Evolutionary conservation across 2,329 filamentous ascomycete genomes (phyloP).

Genomic region (Aurifilum marmelostoma): DNA sequence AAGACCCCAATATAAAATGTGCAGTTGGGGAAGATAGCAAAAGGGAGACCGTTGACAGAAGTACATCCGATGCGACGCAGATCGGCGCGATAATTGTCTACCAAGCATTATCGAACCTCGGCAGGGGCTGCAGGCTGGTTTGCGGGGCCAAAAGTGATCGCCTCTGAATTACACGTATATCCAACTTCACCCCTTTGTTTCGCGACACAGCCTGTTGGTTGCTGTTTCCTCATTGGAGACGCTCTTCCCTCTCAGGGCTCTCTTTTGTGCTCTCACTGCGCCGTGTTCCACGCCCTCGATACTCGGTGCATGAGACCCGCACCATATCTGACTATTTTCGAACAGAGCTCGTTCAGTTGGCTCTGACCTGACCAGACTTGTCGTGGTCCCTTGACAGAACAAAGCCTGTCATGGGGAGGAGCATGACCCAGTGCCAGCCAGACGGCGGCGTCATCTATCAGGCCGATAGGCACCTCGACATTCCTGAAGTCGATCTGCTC

Average conservation of each 20-base stretch:
- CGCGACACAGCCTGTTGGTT: neutral
- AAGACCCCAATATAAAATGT: neutral
- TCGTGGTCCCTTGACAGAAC: neutral
- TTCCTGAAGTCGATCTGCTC: conserved; percentile 48
- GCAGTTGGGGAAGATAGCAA: neutral
- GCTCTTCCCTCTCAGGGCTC: neutral
- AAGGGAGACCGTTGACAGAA: neutral
- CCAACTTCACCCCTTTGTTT: neutral
- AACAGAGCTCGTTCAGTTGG: neutral
- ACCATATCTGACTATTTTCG: neutral
- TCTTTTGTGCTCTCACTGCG: neutral
- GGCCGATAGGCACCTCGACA: conserved; percentile 35
- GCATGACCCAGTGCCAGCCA: conserved; percentile 35
- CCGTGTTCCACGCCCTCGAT: neutral
- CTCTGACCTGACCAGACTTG: neutral
- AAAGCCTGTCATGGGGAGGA: conserved; percentile 34
- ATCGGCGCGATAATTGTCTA: neutral
- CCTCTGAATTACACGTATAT: neutral
- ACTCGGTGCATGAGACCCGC: neutral
- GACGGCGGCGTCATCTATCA: conserved; percentile 44
- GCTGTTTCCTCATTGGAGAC: too few relatives aligned
- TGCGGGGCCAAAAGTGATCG: neutral
- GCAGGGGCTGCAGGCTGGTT: neutral
- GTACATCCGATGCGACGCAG: neutral
- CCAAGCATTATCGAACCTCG: neutral